Base-by-base conservation (phyloP, 2,329 filamentous ascomycete species). In the Aspergillus sojae region DNA sequence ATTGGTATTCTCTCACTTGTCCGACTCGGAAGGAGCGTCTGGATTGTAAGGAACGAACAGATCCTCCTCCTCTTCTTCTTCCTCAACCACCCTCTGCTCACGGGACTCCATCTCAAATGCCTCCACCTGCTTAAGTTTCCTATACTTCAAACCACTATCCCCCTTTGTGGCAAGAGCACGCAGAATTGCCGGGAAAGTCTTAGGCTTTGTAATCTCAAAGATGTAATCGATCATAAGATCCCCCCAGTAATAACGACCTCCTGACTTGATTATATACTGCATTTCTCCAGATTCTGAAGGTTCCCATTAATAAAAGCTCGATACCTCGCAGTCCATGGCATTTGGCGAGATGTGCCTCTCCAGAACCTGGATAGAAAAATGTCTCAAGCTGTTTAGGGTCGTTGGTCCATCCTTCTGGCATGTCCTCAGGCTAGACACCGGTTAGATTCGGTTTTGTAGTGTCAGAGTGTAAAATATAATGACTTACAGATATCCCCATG, bases 401-500 rank as follows among this genome's bases (percentile, higher is more conserved):
- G 32, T 34, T 34, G 32, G 32, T 34, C 32, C 32, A 34, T 4
- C 11, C 32, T 34, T 34, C 32, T 12, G 32, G 11, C 11, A 34
- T 34, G 3, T 34, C 11, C 32, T 34, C 3, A 12, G 11, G 0
- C 32, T 34, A 5, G 32, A 5, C 32, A 5, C 32, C 3, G 10
- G 4, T 34, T 11, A 34, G 32, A 4, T 2, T 12, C 32, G 10
- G 11, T 34, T 34, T 11, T 12, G 10, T 11, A 34, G 10, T 11
- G 0, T 0, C 10, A 12, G 10, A 1, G 1, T 34, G 1, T 34
- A 4, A 34, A 34, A 26, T 4, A 1, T 34, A 4, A 34, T 34
- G 32, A 12, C 32, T 34, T 34, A 34, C 32, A 34, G 32, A 0
- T 34, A 34, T 34, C 1, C 12, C 32, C 32, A 34, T 34, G 32